Evolutionary conservation across 148 eudicot genomes (phyloP), one percentile per base, ranked within the genome.

Genomic region (Camellia lanceoleosa): DNA sequence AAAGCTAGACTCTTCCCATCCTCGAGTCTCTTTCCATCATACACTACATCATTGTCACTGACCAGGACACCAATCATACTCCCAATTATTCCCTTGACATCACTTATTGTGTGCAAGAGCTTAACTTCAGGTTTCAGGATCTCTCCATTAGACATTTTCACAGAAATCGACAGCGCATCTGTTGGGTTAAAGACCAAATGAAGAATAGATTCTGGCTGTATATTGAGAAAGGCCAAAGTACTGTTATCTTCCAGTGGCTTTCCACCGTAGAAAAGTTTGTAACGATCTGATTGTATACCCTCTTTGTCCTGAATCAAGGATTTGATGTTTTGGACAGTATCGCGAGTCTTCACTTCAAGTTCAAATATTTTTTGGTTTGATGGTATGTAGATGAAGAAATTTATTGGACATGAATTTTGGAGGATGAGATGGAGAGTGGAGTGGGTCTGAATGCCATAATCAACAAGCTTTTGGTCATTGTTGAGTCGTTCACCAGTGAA

Each of bases 111-210:
- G 9, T 67, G 49, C 49, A 68, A 16, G 52, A 63, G 38, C 80
- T 68, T 85, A 23, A 87, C 84, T 76, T 85, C 74, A 3, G 71
- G 23, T 13, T 51, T 63, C 46, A 82, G 0, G 5, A 20, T 56
- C 62, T 73, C 78, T 15, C 61, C 59, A 9, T 54, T 10, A 7
- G 80, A 80, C 66, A 80, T 68, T 51, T 14, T n/a, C 20, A 87
- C 77, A 6, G 73, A 60, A 70, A 82, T 42, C 4, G 55, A n/a
- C 54, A 81, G 5, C 12, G 16, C 6, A 41, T 87, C 83, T 56
- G 23, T 65, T 49, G 90, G 90, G 3, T 51, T 54, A n/a, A 78
- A 20, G 9, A 83, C 60, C 85, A 85, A 49, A 75, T 44, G 65
- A 54, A 87, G 71, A 5, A 19, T 20, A 10, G 83, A 68, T 3